Base-by-base conservation (phyloP, 179 eudicot species). In the Silene noctiflora region DNA sequence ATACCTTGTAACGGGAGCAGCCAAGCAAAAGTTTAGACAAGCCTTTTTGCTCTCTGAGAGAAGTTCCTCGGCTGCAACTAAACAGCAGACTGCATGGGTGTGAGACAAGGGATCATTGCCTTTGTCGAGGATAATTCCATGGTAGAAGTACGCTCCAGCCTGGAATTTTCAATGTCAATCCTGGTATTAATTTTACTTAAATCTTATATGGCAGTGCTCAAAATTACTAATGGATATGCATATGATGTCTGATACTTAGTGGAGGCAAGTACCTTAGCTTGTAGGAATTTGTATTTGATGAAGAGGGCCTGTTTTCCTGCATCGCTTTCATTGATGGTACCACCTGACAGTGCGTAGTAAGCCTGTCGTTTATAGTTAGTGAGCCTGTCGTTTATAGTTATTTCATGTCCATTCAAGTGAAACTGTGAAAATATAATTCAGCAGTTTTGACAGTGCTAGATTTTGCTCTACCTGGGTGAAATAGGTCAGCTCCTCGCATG, bases 81-180 rank as follows among this genome's bases (percentile, higher is more conserved):
- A 87, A 80, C 91, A 89, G 72, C 87, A 84, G 17, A 92, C 83
- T 24, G 90, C 98, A 67, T 82, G 86, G 35, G 82, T 67, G 71
- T 91, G 98, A 67, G 85, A 79, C 12, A 86, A 85, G 11, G 93
- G 93, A 67, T 91, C 91, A 6, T 81, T 82, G 42, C 95, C 91
- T 84, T 94, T 92, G 83, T 94, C 98, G 8, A 88, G 51, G 31
- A 94, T 89, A 77, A 92, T 73, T 39, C 91, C 96, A 73, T 94
- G 96, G 78, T 88, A 94, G 81, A 88, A 91, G 85, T 92, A 94
- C 20, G 98, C 93, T 77, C 88, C 97, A 75, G 93, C 96, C 98
- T 94, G 84, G 21, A 16, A 9, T 21, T 5, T 21, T 16, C 14
- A 2, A 42, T 19, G 60, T 53, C 22, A 10, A 59, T 42, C 10